phyloP scores from a whole-genome alignment of 2,329 filamentous ascomycete species.

The Pseudocercospora fijiensis region DNA sequence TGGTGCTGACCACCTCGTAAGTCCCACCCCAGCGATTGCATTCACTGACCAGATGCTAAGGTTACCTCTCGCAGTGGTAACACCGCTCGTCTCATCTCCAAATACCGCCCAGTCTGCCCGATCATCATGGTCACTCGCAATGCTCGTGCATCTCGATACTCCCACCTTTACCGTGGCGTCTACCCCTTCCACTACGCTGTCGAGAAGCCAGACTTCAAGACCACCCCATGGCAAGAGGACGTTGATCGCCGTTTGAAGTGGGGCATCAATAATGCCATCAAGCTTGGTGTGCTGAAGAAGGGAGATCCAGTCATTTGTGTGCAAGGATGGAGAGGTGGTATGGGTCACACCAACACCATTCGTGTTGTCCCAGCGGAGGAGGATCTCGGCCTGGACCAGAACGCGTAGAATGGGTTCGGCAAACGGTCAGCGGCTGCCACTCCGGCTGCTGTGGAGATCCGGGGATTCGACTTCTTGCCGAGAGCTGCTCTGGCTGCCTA shows the following conservation, averaged over 20 bases:
- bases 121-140: slow-evolving; percentile 99
- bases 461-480: slow-evolving; percentile 3
- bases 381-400: slow-evolving; percentile 51
- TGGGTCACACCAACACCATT: slow-evolving; percentile 81
- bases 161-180: slow-evolving; percentile 93
- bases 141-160: slow-evolving; percentile 77
- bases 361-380: slow-evolving; percentile 54
- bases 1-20: slow-evolving; percentile 88
- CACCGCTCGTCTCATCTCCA: slow-evolving; percentile 91
- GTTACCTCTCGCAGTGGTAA: slow-evolving; percentile 80
- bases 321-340: slow-evolving; percentile 87
- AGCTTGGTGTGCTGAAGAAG: slow-evolving; percentile 71
- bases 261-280: slow-evolving; percentile 84
- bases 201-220: slow-evolving; percentile 88
- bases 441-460: background rate
- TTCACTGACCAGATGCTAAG: slow-evolving; percentile 81
- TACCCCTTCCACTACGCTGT: slow-evolving; percentile 96
- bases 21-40: slow-evolving; percentile 67
- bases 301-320: slow-evolving; percentile 79
- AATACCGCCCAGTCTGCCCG: slow-evolving; percentile 97
- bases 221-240: slow-evolving; percentile 97
- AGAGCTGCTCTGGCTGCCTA: slow-evolving; percentile 5
- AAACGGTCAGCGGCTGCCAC: slow-evolving; percentile 2
- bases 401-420: slow-evolving; percentile 40
- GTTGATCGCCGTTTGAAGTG: slow-evolving; percentile 97